Evolutionary conservation across 495 filamentous ascomycete genomes (phyloP).

Genomic region (Eremomyces bilateralis): DNA sequence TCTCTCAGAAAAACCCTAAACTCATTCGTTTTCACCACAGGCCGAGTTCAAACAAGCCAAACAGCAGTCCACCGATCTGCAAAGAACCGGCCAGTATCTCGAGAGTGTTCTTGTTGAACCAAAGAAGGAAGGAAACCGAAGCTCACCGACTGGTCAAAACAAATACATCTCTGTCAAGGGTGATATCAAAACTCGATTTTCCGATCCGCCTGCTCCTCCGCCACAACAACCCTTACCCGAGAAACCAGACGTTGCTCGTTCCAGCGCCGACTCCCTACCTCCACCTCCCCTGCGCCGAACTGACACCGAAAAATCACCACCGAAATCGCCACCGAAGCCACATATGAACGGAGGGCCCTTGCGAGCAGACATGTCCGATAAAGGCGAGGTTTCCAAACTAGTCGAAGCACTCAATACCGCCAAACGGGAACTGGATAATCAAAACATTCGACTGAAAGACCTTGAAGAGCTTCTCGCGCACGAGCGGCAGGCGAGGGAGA

Average conservation of each 20-base stretch:
- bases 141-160: too few species aligned
- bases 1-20: slow-evolving; percentile 6
- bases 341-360: background rate
- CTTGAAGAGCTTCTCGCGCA: slow-evolving; percentile 57
- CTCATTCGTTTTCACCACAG: slow-evolving; percentile 24
- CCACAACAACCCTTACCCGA: slow-evolving; percentile 80
- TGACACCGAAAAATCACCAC: slow-evolving; percentile 57
- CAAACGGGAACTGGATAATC: slow-evolving; percentile 61
- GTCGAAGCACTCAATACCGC: slow-evolving; percentile 62
- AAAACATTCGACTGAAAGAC: slow-evolving; percentile 55
- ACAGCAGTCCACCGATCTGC: slow-evolving; percentile 67
- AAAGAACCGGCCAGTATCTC: slow-evolving; percentile 61
- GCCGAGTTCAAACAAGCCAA: slow-evolving; percentile 71
- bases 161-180: slow-evolving; percentile 7
- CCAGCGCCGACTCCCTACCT: slow-evolving; percentile 22
- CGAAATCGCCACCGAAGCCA: slow-evolving; percentile 28
- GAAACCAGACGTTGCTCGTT: slow-evolving; percentile 50
- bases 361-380: slow-evolving; percentile 18
- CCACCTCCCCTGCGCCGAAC: slow-evolving; percentile 42
- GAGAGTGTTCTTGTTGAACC: slow-evolving; percentile 51
- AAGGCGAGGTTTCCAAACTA: slow-evolving; percentile 54
- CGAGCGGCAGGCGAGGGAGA: slow-evolving; percentile 61
- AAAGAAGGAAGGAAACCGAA: slow-evolving; percentile 35
- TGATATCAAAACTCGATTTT: slow-evolving; percentile 50
- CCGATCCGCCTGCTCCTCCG: slow-evolving; percentile 75